Percentiles rank a stretch among this genome's conserved stretches.
Evolutionary conservation across 495 filamentous ascomycete genomes (phyloP).

Genomic region (Halenospora varia): DNA sequence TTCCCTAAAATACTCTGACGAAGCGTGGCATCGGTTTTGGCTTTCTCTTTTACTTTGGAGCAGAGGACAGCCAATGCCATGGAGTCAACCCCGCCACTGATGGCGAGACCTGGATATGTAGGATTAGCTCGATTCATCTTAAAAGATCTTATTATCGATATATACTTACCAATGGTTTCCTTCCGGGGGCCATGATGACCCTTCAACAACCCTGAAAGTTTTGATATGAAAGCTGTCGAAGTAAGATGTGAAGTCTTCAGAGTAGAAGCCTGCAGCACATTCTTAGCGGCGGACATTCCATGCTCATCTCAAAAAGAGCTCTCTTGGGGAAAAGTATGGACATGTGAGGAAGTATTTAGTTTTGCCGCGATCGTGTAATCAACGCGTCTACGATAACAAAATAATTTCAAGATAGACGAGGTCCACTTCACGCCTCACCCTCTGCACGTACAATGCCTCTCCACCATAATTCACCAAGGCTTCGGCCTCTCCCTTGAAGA

Average conservation of each 20-base stretch:
- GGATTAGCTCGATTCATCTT: neutral
- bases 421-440: constrained; percentile 6
- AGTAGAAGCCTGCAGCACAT: neutral
- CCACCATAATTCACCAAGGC: constrained; percentile 7
- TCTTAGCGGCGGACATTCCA: neutral
- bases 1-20: no score
- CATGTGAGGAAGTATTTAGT: neutral
- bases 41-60: constrained; percentile 33
- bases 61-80: constrained; percentile 89
- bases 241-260: no score
- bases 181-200: no score
- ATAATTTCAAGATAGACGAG: constrained; percentile 7
- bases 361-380: neutral
- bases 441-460: constrained; percentile 8
- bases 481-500: constrained; percentile 12
- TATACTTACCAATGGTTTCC: constrained; percentile 2
- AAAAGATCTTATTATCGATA: neutral
- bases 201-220: no score
- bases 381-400: neutral
- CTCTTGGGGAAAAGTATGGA: neutral
- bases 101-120: constrained; percentile 59
- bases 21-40: neutral
- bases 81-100: constrained; percentile 93
- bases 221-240: no score
- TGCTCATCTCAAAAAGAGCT: neutral